A percentile compares a stretch with the other conserved stretches of the same genome.
These are phyloP conservation scores for Schwanniomyces yamadae DNA, from an alignment of 805 yeast species.

Conservation along the genomic window DNA sequence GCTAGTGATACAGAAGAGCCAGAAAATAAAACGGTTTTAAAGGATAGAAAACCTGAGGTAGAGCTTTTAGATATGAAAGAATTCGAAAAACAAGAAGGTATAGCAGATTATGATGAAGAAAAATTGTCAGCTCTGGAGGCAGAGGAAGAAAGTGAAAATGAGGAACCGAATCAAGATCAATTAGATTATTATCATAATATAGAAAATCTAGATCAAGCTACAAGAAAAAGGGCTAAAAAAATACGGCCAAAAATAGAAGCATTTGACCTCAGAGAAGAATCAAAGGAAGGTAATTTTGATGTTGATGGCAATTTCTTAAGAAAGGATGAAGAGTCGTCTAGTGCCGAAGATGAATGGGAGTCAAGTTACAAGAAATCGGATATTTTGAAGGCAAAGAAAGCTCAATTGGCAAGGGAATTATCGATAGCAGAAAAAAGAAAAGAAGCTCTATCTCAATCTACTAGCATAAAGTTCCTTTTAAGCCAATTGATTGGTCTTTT, in stretches of 20 bases:
- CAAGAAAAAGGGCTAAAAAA: conserved; percentile 9
- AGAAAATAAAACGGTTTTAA: conserved; percentile 11
- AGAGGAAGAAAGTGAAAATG: conserved; percentile 11
- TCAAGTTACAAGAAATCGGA: conserved; percentile 14
- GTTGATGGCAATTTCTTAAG: conserved; percentile 57
- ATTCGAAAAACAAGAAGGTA: conserved; percentile 27
- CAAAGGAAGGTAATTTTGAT: conserved; percentile 59
- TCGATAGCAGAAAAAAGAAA: conserved; percentile 12
- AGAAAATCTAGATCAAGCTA: conserved; percentile 18
- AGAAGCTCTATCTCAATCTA: conserved; percentile 11
- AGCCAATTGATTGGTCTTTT: conserved; percentile 38
- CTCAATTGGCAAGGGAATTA: conserved; percentile 42
- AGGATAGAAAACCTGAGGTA: conserved; percentile 1
- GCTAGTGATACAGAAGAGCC: conserved; percentile 20
- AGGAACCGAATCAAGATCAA: conserved; percentile 10
- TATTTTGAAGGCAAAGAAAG: conserved; percentile 38
- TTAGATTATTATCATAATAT: conserved; percentile 27
- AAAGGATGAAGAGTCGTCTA: conserved; percentile 28
- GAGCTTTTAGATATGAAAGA: conserved; percentile 11
- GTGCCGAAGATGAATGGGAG: conserved; percentile 22
- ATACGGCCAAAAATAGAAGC: conserved; percentile 54
- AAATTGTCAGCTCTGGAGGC: too few species aligned
- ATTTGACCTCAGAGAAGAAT: conserved; percentile 58
- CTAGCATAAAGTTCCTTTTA: conserved; percentile 16
- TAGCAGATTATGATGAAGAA: conserved; percentile 18